These are phyloP conservation scores for Bruguiera hainesii DNA, from an alignment of 441 rosid species.

Conservation along the genomic window DNA sequence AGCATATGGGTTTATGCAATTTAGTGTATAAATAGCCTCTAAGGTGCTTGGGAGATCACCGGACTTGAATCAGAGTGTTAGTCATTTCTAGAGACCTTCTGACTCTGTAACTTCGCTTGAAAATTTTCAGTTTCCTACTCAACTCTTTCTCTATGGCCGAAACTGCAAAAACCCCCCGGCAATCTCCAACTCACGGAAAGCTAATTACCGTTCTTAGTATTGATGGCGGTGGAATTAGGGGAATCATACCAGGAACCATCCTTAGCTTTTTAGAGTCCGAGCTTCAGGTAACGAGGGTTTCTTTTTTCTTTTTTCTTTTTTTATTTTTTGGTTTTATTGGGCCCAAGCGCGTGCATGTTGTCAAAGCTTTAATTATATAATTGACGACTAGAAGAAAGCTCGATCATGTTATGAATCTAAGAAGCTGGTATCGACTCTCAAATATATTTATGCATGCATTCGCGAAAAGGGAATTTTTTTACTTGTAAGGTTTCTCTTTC, in stretches of 20 bases:
- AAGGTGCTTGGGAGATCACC: too few species aligned
- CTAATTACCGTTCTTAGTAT: constrained; percentile 57
- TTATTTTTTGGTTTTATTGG: not conserved
- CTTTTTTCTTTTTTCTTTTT: not conserved
- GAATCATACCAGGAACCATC: constrained; percentile 50
- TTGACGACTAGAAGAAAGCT: too few species aligned
- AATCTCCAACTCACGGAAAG: constrained; percentile 58
- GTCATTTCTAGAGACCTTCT: too few species aligned
- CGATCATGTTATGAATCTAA: too few species aligned
- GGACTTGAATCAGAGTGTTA: too few species aligned
- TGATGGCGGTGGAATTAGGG: constrained; percentile 72
- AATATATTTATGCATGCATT: too few species aligned
- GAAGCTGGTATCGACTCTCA: too few species aligned
- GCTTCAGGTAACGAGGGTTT: constrained; percentile 39
- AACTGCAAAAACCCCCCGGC: constrained; percentile 30
- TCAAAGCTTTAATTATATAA: not conserved
- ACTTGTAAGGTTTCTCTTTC: too few species aligned
- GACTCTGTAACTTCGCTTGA: too few species aligned
- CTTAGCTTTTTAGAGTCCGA: constrained; percentile 55
- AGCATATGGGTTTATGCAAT: too few species aligned
- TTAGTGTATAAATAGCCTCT: too few species aligned
- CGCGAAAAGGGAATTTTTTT: too few species aligned
- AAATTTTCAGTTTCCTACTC: not conserved
- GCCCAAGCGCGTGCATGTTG: not conserved
- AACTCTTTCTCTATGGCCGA: constrained; percentile 6